phyloP scores from a whole-genome alignment of 441 rosid genomes.

The Gossypium davidsonii region DNA sequence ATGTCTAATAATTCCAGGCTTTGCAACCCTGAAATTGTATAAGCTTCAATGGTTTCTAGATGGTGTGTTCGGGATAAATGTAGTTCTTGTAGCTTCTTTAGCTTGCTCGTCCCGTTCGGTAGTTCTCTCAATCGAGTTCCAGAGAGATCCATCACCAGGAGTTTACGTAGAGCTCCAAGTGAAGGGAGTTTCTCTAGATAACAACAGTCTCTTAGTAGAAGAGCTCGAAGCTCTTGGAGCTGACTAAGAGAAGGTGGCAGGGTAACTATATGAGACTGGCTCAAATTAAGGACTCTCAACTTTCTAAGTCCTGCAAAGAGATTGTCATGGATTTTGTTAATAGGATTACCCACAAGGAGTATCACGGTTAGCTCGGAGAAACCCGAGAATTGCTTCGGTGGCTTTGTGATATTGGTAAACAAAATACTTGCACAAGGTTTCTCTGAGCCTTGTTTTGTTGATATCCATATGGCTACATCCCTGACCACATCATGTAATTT shows the following conservation, averaged over 20 bases:
- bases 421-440: conserved; percentile 19
- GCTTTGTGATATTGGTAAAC: conserved; percentile 19
- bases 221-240: conserved; percentile 16
- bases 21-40: conserved; percentile 23
- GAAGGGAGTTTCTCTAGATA: conserved; percentile 16
- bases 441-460: conserved; percentile 9
- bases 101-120: conserved; percentile 12
- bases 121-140: conserved; percentile 22
- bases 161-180: conserved; percentile 16
- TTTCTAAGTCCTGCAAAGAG: conserved; percentile 20
- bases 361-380: conserved; percentile 22
- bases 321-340: conserved; percentile 24
- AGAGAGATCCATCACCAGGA: conserved; percentile 26
- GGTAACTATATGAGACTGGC: conserved; percentile 21
- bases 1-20: conserved; percentile 30
- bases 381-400: conserved; percentile 9
- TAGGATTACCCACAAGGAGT: conserved; percentile 31
- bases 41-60: conserved; percentile 14
- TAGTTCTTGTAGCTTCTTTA: conserved; percentile 19
- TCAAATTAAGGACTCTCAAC: conserved; percentile 28
- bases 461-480: conserved; percentile 26
- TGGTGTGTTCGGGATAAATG: conserved; percentile 24
- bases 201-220: conserved; percentile 20
- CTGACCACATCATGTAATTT: conserved; percentile 32
- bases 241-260: conserved; percentile 19